phyloP scores from a whole-genome alignment of 768 basidiomycete species.

The Trametes coccinea region DNA sequence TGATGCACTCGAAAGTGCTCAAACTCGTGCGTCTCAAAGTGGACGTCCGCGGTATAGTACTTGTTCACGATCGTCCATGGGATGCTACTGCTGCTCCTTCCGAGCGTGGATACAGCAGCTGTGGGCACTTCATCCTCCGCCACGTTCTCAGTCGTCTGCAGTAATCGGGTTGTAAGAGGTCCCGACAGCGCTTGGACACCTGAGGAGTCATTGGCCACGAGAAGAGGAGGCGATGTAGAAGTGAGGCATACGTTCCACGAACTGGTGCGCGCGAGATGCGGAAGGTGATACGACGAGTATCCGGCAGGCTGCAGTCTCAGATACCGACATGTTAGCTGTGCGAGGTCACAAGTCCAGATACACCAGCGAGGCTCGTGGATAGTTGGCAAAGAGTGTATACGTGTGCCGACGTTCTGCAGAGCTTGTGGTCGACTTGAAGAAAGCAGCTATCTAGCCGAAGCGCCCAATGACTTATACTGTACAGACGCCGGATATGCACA shows the following conservation, averaged over 20 bases:
- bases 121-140: background rate
- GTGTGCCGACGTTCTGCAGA: no score
- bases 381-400: no score
- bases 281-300: constrained; percentile 33
- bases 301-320: constrained; percentile 18
- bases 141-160: background rate
- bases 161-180: background rate
- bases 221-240: constrained; percentile 13
- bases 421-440: no score
- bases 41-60: constrained; percentile 79
- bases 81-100: constrained; percentile 31
- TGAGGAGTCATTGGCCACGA: constrained; percentile 20
- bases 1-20: constrained; percentile 43
- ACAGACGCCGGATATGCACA: no score
- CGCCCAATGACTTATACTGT: no score
- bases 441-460: no score
- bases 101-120: background rate
- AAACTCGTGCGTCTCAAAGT: constrained; percentile 57
- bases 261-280: constrained; percentile 25
- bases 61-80: constrained; percentile 80
- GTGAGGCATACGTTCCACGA: constrained; percentile 32
- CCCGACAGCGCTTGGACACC: constrained; percentile 29
- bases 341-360: no score
- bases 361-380: no score
- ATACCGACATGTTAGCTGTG: constrained; percentile 1